These are phyloP conservation scores for Globisporangium acanthophoron DNA, from an alignment of 352 stramenopile species.

Conservation along the genomic window DNA sequence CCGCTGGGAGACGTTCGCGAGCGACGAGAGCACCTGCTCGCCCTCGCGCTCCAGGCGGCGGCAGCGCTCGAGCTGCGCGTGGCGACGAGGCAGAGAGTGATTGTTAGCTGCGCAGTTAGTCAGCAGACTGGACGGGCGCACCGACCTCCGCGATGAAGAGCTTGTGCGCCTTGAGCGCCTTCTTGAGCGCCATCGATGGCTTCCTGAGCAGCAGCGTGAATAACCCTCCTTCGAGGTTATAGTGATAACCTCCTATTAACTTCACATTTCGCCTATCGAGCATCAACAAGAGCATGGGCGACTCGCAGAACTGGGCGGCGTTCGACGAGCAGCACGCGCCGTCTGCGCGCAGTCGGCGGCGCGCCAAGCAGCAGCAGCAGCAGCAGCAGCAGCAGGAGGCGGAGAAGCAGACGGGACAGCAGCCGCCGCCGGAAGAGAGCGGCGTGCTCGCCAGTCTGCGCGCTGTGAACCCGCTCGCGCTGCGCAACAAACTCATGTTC, in stretches of 20 bases:
- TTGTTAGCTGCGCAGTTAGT: not conserved
- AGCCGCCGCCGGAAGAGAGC: not conserved
- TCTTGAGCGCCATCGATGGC: constrained; percentile 43
- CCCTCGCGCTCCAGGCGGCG: constrained; percentile 52
- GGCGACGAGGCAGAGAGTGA: not conserved
- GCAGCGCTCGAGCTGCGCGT: constrained; percentile 36
- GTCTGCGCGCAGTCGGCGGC: constrained; percentile 8
- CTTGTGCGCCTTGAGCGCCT: constrained; percentile 61
- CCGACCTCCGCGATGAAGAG: constrained; percentile 53
- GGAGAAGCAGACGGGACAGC: not conserved
- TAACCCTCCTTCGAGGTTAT: too few species aligned
- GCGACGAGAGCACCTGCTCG: constrained; percentile 54
- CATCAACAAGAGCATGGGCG: constrained; percentile 31
- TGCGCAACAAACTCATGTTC: constrained; percentile 76
- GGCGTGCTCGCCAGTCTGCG: constrained; percentile 17
- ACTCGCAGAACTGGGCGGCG: constrained; percentile 80
- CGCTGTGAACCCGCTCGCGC: constrained; percentile 31
- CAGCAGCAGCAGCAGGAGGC: too few species aligned
- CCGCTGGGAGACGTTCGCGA: constrained; percentile 60
- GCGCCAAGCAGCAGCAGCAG: constrained; percentile 2
- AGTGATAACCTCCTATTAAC: too few species aligned
- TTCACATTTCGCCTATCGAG: not conserved
- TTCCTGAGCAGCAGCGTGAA: too few species aligned
- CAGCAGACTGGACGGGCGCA: not conserved
- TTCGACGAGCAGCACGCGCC: constrained; percentile 46